Percentiles rank a stretch among this genome's conserved stretches.
phyloP scores from a whole-genome alignment of 805 yeast genomes.

The Saccharomycopsis schoenii region DNA sequence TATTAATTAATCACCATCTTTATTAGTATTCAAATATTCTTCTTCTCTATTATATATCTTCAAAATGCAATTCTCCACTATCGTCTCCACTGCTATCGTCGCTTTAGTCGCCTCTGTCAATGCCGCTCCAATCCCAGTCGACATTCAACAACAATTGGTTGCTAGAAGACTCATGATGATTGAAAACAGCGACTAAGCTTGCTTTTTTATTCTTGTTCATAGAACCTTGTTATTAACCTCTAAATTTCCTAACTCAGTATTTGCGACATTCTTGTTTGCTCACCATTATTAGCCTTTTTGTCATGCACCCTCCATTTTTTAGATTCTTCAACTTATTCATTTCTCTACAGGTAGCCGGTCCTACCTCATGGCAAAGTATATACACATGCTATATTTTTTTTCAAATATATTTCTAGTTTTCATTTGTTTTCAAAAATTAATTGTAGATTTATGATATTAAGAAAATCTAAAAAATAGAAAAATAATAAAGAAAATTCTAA shows the following conservation, averaged over 20 bases:
- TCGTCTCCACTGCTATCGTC: constrained; percentile 8
- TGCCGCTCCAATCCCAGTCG: constrained; percentile 18
- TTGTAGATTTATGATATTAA: neutral
- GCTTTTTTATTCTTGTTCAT: neutral
- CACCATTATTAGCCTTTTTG: neutral
- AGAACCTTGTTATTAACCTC: neutral
- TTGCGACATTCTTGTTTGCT: neutral
- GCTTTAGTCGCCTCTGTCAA: constrained; percentile 14
- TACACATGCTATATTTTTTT: neutral
- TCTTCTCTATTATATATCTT: neutral
- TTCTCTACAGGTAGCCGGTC: neutral
- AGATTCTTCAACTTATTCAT: neutral
- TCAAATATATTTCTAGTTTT: neutral
- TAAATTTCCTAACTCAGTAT: neutral
- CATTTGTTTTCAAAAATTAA: neutral
- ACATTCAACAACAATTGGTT: constrained; percentile 12
- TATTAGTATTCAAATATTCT: neutral
- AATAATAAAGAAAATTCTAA: no score
- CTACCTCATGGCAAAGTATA: neutral
- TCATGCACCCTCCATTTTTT: neutral
- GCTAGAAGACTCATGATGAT: constrained; percentile 9
- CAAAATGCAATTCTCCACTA: constrained; percentile 17
- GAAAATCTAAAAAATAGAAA: no score
- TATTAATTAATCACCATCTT: neutral
- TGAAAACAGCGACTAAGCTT: neutral